Conservation (phyloP, 1,284 basidiomycete genomes). For the Xerocomus nothofagi region DNA sequence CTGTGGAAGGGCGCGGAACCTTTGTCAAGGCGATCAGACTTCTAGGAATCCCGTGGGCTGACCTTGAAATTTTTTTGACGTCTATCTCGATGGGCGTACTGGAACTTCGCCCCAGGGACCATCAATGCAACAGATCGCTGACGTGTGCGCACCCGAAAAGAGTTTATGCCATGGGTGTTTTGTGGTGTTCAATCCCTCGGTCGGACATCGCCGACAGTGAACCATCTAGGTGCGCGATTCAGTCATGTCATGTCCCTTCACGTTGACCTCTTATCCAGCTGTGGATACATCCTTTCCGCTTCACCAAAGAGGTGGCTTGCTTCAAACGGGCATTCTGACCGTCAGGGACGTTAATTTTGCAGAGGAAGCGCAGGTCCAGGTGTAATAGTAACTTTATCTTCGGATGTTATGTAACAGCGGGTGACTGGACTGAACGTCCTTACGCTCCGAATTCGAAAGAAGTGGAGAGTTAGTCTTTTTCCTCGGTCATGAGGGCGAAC, state of each 20-base stretch:
- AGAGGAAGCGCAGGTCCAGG: conserved; percentile 12
- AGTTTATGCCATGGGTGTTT: background rate
- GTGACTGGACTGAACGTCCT: conserved; percentile 6
- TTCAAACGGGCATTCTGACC: conserved; percentile 6
- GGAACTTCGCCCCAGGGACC: conserved; percentile 23
- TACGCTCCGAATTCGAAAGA: conserved; percentile 20
- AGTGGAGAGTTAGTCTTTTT: conserved; percentile 21
- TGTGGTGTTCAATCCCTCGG: background rate
- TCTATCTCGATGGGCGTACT: conserved; percentile 18
- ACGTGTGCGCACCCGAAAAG: conserved; percentile 2
- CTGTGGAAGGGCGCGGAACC: conserved; percentile 1
- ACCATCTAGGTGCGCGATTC: background rate
- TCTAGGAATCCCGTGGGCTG: conserved; percentile 7
- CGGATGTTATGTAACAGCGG: conserved; percentile 27
- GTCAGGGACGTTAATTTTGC: conserved; percentile 10
- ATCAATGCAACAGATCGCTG: conserved; percentile 21
- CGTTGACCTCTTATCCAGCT: background rate
- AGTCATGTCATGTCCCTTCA: background rate
- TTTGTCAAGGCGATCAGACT: conserved; percentile 19
- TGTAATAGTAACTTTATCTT: conserved; percentile 29
- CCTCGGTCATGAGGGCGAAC: conserved; percentile 5
- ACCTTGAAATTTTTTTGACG: conserved; percentile 15
- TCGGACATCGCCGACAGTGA: background rate
- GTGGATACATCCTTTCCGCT: background rate
- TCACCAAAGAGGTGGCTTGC: background rate